Evolutionary conservation across 306 rosid genomes (phyloP).

Genomic region (Fragaria vesca): DNA sequence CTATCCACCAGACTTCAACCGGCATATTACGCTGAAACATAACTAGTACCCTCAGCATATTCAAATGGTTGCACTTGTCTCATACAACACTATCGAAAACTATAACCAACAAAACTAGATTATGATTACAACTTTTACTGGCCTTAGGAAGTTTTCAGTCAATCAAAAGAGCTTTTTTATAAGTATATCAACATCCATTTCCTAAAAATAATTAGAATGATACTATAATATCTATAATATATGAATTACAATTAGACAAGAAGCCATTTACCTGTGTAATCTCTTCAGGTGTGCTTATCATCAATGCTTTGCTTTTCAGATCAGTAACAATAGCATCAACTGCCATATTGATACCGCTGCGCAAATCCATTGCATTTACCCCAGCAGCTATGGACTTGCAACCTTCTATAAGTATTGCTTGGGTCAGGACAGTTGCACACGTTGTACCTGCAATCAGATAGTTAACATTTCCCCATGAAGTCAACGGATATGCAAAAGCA

Average conservation of each 20-base stretch:
- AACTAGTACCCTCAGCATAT: not conserved
- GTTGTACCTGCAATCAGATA: slow-evolving; percentile 78
- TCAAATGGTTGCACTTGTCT: not conserved
- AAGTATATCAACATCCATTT: not conserved
- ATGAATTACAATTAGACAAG: slow-evolving; percentile 16
- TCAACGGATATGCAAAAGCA: not conserved
- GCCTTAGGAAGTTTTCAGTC: not conserved
- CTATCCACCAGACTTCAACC: not conserved
- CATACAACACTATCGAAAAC: not conserved
- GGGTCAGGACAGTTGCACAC: slow-evolving; percentile 90
- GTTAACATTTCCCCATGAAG: slow-evolving; percentile 14
- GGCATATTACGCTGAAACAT: not conserved
- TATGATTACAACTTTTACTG: not conserved
- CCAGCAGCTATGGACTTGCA: slow-evolving; percentile 94
- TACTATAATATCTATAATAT: slow-evolving; percentile 1
- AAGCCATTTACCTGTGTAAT: slow-evolving; percentile 78
- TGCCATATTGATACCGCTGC: slow-evolving; percentile 81
- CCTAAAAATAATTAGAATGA: slow-evolving; percentile 10
- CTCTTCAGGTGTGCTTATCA: slow-evolving; percentile 91
- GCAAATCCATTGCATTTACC: slow-evolving; percentile 87
- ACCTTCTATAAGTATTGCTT: slow-evolving; percentile 89
- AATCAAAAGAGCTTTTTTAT: not conserved
- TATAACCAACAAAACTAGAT: not conserved
- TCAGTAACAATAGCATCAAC: slow-evolving; percentile 78
- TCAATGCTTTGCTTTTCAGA: slow-evolving; percentile 74